phyloP scores from a whole-genome alignment of 2,329 filamentous ascomycete genomes.

The Sporothrix protearum region DNA sequence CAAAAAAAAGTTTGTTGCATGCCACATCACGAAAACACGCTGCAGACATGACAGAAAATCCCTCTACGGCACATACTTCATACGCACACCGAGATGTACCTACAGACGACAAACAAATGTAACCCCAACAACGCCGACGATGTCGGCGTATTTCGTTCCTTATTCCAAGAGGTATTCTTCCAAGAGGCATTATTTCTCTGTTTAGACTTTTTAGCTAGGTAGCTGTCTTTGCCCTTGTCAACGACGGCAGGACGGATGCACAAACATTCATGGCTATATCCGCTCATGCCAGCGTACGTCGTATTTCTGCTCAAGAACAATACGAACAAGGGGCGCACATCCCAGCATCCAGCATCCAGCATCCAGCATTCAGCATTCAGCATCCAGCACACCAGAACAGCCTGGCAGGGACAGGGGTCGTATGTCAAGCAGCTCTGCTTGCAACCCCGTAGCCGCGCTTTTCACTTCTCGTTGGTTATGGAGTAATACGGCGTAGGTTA shows the following conservation, averaged over 20 bases:
- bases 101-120: slow-evolving; percentile 1
- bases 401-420: slow-evolving; percentile 2
- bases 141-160: not conserved
- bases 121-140: not conserved
- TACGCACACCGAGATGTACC: not conserved
- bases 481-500: not conserved
- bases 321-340: not conserved
- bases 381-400: not conserved
- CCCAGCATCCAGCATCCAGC: not conserved
- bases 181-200: not conserved
- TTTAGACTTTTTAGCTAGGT: not conserved
- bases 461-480: not conserved
- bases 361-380: too few species aligned
- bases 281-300: not conserved
- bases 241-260: not conserved
- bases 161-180: not conserved
- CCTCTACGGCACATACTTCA: not conserved
- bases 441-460: not conserved
- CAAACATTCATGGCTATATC: not conserved
- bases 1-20: not conserved
- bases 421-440: not conserved
- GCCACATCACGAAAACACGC: not conserved
- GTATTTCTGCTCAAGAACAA: not conserved
- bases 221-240: not conserved
- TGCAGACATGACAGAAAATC: not conserved